Conservation (phyloP, 2,329 filamentous ascomycete genomes). For the Phialophora verrucosa region DNA sequence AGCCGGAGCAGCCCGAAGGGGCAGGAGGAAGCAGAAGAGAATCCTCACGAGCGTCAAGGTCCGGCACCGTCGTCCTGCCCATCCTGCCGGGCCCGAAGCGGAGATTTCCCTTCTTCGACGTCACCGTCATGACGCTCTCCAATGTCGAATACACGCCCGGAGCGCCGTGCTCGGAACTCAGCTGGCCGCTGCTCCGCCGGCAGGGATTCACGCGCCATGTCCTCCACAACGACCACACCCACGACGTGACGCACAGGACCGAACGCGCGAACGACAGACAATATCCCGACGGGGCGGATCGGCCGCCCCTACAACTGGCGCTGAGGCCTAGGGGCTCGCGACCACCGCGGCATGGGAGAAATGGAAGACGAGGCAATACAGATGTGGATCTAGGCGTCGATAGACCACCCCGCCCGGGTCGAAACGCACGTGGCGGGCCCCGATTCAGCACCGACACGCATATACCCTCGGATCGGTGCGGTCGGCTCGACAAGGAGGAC, state of each 20-base stretch:
- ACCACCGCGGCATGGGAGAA: not conserved
- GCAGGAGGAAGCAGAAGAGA: too few relatives aligned
- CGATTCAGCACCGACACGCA: not conserved
- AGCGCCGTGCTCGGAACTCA: constrained; percentile 21
- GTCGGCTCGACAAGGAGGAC: not conserved
- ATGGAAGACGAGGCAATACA: too few relatives aligned
- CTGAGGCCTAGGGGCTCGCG: too few relatives aligned
- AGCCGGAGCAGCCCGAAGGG: not conserved
- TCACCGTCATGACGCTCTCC: constrained; percentile 31
- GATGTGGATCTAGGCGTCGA: too few relatives aligned
- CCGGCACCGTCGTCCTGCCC: constrained; percentile 28
- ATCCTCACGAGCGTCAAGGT: not conserved
- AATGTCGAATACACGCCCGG: constrained; percentile 18
- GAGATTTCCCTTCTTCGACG: constrained; percentile 10
- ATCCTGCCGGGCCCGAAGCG: constrained; percentile 21
- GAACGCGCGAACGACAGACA: not conserved
- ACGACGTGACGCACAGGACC: constrained; percentile 15
- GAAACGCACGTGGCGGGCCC: not conserved
- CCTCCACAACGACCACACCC: constrained; percentile 22
- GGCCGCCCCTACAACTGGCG: not conserved
- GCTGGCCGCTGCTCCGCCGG: constrained; percentile 23
- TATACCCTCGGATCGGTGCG: not conserved
- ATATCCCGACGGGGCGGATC: not conserved
- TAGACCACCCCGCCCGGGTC: too few relatives aligned
- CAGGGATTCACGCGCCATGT: constrained; percentile 24